Percentiles rank a stretch among this genome's conserved stretches.
These are phyloP conservation scores for Cinchona pubescens DNA, from an alignment of 257 asterid genomes.

Conservation along the genomic window DNA sequence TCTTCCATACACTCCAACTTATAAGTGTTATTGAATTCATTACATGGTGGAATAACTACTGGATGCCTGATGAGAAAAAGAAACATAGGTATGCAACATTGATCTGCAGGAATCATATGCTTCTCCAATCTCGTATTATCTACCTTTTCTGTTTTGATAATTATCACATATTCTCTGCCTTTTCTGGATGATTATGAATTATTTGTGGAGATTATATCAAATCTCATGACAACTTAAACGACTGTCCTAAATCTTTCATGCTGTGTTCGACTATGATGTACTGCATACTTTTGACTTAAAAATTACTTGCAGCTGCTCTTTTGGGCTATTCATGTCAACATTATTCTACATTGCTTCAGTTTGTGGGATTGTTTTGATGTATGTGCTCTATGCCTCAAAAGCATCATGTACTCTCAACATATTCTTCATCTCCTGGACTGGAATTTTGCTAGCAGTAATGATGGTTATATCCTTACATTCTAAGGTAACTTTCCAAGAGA, in stretches of 20 bases:
- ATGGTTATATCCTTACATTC: conserved; percentile 82
- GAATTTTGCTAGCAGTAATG: conserved; percentile 77
- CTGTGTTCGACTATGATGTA: neutral
- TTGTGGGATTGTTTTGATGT: conserved; percentile 72
- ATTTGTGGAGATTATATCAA: neutral
- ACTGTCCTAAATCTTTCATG: neutral
- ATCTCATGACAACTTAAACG: neutral
- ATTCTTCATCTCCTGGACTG: conserved; percentile 93
- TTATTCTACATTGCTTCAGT: conserved; percentile 64
- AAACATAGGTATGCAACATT: conserved; percentile 46
- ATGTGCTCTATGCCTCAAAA: conserved; percentile 64
- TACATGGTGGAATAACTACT: conserved; percentile 89
- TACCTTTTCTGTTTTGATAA: too few species aligned
- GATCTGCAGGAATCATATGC: neutral
- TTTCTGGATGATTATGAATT: neutral
- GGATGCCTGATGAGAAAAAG: conserved; percentile 74
- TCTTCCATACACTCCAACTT: conserved; percentile 82
- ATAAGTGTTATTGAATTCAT: conserved; percentile 84
- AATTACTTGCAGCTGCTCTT: conserved; percentile 47
- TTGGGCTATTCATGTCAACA: conserved; percentile 88
- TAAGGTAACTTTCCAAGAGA: conserved; percentile 43
- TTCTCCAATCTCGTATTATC: neutral
- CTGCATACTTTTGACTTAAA: neutral
- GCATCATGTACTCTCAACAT: conserved; percentile 72
- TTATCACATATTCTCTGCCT: too few species aligned